A percentile compares a stretch with the other conserved stretches of the same genome.
phyloP scores from a whole-genome alignment of 2,329 filamentous ascomycete genomes.

The Scedosporium dehoogii region DNA sequence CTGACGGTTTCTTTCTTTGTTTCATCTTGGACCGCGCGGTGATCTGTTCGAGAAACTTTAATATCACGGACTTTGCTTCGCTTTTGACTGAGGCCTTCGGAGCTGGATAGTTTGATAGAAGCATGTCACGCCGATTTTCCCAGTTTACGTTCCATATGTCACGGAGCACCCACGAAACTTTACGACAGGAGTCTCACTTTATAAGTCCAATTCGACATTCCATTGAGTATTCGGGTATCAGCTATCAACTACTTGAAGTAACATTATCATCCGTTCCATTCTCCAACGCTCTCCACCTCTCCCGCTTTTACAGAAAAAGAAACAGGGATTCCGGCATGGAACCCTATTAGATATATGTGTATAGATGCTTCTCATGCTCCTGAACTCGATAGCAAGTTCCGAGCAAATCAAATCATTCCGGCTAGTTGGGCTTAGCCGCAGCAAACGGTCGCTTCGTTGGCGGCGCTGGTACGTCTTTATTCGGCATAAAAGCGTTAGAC shows the following conservation, averaged over 20 bases:
- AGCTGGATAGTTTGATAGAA: too few relatives aligned
- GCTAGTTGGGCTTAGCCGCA: constrained; percentile 21
- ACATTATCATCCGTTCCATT: too few relatives aligned
- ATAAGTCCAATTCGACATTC: not conserved
- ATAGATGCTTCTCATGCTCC: not conserved
- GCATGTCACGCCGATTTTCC: too few relatives aligned
- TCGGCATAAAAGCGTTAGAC: not conserved
- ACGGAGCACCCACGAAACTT: too few relatives aligned
- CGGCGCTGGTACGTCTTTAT: constrained; percentile 19
- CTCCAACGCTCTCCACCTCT: too few relatives aligned
- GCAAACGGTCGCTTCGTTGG: constrained; percentile 28
- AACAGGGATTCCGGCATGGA: too few relatives aligned
- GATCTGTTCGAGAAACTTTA: too few relatives aligned
- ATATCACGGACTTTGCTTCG: too few relatives aligned
- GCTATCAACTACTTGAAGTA: not conserved
- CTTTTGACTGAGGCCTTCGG: too few relatives aligned
- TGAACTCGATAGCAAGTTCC: not conserved
- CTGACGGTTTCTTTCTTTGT: not conserved
- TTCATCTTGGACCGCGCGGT: too few relatives aligned
- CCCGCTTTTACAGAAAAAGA: too few relatives aligned
- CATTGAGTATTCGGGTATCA: not conserved
- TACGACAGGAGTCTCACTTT: not conserved
- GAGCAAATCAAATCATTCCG: not conserved
- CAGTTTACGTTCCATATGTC: too few relatives aligned
- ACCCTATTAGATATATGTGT: not conserved